These are phyloP conservation scores for Pseudofabraea citricarpa DNA, from an alignment of 2,329 filamentous ascomycete genomes.

Conservation along the genomic window DNA sequence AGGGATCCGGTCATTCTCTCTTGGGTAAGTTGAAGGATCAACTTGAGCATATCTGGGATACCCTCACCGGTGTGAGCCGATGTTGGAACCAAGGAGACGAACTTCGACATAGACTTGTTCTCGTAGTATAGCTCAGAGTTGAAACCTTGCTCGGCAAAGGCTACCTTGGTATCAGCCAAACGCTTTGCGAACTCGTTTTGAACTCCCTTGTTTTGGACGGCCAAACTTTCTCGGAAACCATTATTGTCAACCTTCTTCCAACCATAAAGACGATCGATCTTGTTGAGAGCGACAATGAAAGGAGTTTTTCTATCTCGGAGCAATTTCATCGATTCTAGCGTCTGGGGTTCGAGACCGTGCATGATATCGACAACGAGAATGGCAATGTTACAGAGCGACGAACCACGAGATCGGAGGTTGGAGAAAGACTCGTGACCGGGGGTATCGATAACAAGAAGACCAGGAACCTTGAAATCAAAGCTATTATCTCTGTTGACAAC, in stretches of 20 bases:
- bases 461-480: constrained; percentile 97
- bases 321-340: constrained; percentile 92
- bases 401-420: constrained; percentile 93
- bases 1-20: constrained; percentile 95
- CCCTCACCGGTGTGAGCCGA: constrained; percentile 98
- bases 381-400: constrained; percentile 97
- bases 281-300: constrained; percentile 98
- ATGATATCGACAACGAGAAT: constrained; percentile 99
- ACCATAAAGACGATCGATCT: constrained; percentile 98
- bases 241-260: constrained; percentile 99
- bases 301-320: constrained; percentile 91
- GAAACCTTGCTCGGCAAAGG: constrained; percentile 94
- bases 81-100: constrained; percentile 93
- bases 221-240: constrained; percentile 89
- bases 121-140: constrained; percentile 96
- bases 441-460: constrained; percentile 94
- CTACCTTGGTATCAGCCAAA: constrained; percentile 84
- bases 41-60: constrained; percentile 97
- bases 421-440: constrained; percentile 99
- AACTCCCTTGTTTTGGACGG: constrained; percentile 85
- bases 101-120: constrained; percentile 94
- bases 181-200: constrained; percentile 93
- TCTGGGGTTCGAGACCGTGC: constrained; percentile 97
- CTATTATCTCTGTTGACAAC: constrained; percentile 87
- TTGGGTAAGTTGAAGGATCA: constrained; percentile 86